A percentile compares a stretch with the other conserved stretches of the same genome.
Conservation (phyloP, 1,284 basidiomycete genomes). For the Papiliotrema flavescens region DNA sequence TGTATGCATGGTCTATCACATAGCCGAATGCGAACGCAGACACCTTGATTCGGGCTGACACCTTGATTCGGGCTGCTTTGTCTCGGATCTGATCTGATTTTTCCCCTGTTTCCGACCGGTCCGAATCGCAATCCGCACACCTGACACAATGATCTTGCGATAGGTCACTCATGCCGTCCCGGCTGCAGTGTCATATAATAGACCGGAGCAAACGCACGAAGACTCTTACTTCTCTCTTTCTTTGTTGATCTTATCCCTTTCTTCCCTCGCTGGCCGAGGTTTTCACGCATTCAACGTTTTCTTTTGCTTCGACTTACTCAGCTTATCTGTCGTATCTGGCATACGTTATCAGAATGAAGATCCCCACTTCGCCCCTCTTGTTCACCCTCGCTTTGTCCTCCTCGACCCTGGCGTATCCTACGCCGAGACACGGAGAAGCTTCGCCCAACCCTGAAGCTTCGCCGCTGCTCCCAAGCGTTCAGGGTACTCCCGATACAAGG, state of each 20-base stretch:
- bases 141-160: not conserved
- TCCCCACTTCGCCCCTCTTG: constrained; percentile 14
- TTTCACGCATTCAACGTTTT: not conserved
- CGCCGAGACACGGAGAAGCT: not conserved
- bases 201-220: not conserved
- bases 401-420: constrained; percentile 13
- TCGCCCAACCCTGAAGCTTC: constrained; percentile 13
- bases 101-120: not conserved
- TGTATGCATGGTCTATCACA: too few relatives aligned
- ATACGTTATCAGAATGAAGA: constrained; percentile 9
- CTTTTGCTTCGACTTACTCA: not conserved
- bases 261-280: not conserved
- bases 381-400: constrained; percentile 10
- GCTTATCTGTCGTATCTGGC: not conserved
- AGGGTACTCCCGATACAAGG: not conserved
- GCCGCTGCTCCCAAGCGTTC: not conserved
- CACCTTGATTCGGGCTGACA: too few relatives aligned
- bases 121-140: not conserved
- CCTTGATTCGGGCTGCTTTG: not conserved
- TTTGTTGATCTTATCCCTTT: not conserved
- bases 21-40: too few relatives aligned
- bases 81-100: not conserved
- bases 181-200: not conserved
- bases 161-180: not conserved
- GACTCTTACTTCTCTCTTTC: not conserved